Base-by-base conservation (phyloP, 148 eudicot species). In the Nepenthes mirabilis region DNA sequence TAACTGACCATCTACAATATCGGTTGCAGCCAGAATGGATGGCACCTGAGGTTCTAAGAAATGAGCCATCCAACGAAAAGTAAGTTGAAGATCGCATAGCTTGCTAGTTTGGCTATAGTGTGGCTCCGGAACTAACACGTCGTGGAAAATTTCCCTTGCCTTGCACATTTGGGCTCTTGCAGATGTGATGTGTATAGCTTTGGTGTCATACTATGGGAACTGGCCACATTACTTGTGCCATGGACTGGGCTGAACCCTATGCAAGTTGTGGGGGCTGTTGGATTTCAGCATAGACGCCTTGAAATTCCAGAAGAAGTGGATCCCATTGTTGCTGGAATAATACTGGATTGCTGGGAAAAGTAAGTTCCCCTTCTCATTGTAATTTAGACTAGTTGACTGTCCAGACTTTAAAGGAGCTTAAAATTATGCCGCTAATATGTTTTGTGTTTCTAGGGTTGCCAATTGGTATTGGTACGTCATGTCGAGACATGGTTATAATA, bases 201-300 rank as follows among this genome's bases (percentile, higher is more conserved):
- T 62, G 99, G 99, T 32, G 99, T 94, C 58, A 89, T 89, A 74
- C 66, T 94, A 47, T 94, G 97, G 97, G 99, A 94, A 75, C 65
- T 94, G 71, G 80, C 83, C 66, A 93, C 99, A 61, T 65, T 93
- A 60, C 75, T 80, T 11, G 79, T 86, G 45, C 99, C 99, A 53
- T 94, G 99, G 99, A 80, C 78, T 14, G 99, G 84, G 53, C 75
- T 87, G 83, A 90, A 94, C 81, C 88, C 99, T 14, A 93, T 93
- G 99, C 99, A 93, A 79, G 99, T 93, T 55, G 95, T 93, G 60
- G 96, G 97, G 69, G 99, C 95, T 67, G 99, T 94, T 66, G 99
- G 97, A n/a, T 94, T 86, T 62, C 97, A 94, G 60, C 72, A 84
- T 63, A 70, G 91, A 62, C 89, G 84, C 61, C 91, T 94, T 9